phyloP scores from a whole-genome alignment of 2,329 filamentous ascomycete species.

The Colletotrichum sp. region DNA sequence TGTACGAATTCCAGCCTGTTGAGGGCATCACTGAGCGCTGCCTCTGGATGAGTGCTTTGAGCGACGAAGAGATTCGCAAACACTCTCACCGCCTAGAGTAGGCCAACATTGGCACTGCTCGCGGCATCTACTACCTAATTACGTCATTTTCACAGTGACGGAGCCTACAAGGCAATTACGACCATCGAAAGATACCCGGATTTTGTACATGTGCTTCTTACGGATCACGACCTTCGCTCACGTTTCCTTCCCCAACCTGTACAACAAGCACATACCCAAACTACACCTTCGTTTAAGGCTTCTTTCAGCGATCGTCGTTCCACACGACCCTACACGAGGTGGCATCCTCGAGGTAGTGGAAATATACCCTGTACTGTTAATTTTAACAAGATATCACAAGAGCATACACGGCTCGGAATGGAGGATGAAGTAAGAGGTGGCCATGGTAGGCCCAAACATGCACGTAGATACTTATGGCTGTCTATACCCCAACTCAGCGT shows the following conservation, averaged over 20 bases:
- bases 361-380: slow-evolving; percentile 19
- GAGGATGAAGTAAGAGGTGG: background rate
- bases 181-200: background rate
- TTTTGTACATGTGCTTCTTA: slow-evolving; percentile 1
- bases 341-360: background rate
- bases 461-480: slow-evolving; percentile 10
- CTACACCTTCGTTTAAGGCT: background rate
- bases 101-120: background rate
- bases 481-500: slow-evolving; percentile 21
- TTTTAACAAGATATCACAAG: background rate
- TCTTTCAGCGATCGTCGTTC: background rate
- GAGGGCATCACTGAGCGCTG: slow-evolving; percentile 81
- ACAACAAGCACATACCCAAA: slow-evolving; percentile 6
- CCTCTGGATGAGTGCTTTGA: slow-evolving; percentile 82
- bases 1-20: slow-evolving; percentile 76
- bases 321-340: background rate
- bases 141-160: background rate
- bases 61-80: slow-evolving; percentile 74
- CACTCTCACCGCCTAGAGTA: slow-evolving; percentile 56
- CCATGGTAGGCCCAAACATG: background rate
- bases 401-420: slow-evolving; percentile 2
- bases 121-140: background rate
- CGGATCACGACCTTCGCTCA: slow-evolving; percentile 10
- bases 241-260: slow-evolving; percentile 10
- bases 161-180: background rate